These are phyloP conservation scores for Panaeolus cyanescens DNA, from an alignment of 768 basidiomycete species.

Conservation along the genomic window DNA sequence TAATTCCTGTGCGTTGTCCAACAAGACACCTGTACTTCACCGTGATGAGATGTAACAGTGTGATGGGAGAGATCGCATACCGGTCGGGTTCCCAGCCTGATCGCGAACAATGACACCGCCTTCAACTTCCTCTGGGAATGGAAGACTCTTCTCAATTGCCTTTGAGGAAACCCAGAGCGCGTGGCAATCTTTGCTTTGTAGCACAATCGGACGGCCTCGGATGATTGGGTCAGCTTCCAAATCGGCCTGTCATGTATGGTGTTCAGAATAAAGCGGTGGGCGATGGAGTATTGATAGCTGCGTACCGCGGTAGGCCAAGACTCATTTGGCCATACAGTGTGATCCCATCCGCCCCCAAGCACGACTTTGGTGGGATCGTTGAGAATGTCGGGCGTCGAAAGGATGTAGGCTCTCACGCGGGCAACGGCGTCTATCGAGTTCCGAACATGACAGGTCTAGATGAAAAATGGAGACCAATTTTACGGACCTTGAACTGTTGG, in stretches of 20 bases:
- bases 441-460: neutral
- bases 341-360: slow-evolving; percentile 90
- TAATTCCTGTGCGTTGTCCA: slow-evolving; percentile 87
- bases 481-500: slow-evolving; percentile 54
- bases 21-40: slow-evolving; percentile 55
- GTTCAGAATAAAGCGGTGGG: neutral
- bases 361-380: slow-evolving; percentile 63
- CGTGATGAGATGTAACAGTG: neutral
- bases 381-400: slow-evolving; percentile 55
- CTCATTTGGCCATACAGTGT: slow-evolving; percentile 67
- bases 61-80: slow-evolving; percentile 35
- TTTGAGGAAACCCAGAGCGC: slow-evolving; percentile 82
- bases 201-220: slow-evolving; percentile 66
- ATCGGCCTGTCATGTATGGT: slow-evolving; percentile 49
- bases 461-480: neutral
- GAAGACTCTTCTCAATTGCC: slow-evolving; percentile 56
- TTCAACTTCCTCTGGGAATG: slow-evolving; percentile 69
- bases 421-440: slow-evolving; percentile 55
- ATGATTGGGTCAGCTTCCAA: slow-evolving; percentile 73
- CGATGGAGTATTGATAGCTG: slow-evolving; percentile 11
- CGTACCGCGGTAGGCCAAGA: slow-evolving; percentile 72
- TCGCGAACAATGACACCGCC: slow-evolving; percentile 84
- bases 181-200: slow-evolving; percentile 88
- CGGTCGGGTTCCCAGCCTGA: slow-evolving; percentile 65
- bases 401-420: slow-evolving; percentile 62